Percentiles rank a stretch among this genome's conserved stretches.
phyloP scores from a whole-genome alignment of 805 yeast genomes.

The Saturnispora serradocipensis region DNA sequence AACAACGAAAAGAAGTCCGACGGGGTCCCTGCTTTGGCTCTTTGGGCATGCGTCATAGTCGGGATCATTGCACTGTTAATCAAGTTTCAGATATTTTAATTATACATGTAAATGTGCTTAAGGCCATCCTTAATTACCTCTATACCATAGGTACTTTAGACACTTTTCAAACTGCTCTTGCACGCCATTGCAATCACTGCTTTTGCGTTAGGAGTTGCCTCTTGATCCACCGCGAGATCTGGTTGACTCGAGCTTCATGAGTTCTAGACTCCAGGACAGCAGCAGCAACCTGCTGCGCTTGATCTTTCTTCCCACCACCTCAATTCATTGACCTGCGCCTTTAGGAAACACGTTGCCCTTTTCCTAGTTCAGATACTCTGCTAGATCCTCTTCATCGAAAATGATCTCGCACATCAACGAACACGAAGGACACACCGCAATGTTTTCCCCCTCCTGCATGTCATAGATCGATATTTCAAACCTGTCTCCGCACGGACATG shows the following conservation, averaged over 20 bases:
- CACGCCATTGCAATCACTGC: too few species aligned
- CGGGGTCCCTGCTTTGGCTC: neutral
- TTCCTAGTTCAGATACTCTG: slow-evolving; percentile 32
- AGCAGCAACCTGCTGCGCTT: too few species aligned
- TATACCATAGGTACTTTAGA: slow-evolving; percentile 5
- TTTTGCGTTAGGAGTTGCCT: too few species aligned
- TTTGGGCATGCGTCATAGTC: slow-evolving; percentile 3
- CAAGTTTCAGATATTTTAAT: neutral
- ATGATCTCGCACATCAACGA: slow-evolving; percentile 88
- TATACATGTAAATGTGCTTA: neutral
- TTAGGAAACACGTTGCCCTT: neutral
- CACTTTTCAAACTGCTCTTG: too few species aligned
- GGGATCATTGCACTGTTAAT: slow-evolving; percentile 1
- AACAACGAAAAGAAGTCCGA: neutral
- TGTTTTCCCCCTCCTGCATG: slow-evolving; percentile 80
- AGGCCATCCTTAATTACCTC: neutral
- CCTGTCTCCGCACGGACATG: slow-evolving; percentile 97
- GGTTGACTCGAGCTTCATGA: too few species aligned
- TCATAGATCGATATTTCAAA: slow-evolving; percentile 84
- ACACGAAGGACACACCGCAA: slow-evolving; percentile 96
- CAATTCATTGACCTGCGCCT: too few species aligned
- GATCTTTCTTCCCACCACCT: too few species aligned
- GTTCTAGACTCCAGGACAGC: too few species aligned
- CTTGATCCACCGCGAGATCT: too few species aligned
- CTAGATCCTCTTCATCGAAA: slow-evolving; percentile 58